phyloP scores from a whole-genome alignment of 441 rosid genomes.

The Pelargonium myrrhifolium region DNA sequence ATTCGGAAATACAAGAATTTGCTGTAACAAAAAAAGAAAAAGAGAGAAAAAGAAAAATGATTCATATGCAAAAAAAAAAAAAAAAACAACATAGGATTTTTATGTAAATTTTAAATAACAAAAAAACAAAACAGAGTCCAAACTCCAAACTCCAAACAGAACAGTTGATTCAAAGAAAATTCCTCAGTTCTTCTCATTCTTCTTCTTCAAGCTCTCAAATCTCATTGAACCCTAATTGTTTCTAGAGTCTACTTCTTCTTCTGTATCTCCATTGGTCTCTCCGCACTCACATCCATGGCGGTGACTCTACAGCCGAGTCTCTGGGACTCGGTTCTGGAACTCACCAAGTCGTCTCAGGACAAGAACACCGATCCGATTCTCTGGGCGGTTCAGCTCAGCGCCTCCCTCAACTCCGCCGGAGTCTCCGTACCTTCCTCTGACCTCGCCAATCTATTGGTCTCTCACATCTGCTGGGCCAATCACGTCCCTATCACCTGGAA shows the following conservation, averaged over 20 bases:
- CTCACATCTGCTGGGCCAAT: conserved; percentile 83
- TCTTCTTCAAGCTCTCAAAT: neutral
- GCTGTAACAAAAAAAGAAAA: too few species aligned
- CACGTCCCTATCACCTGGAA: conserved; percentile 86
- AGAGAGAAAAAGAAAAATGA: too few species aligned
- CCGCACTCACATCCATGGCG: conserved; percentile 27
- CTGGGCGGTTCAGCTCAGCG: conserved; percentile 67
- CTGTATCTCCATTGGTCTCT: neutral
- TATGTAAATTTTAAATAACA: too few species aligned
- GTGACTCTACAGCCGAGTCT: conserved; percentile 27
- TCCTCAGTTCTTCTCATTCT: neutral
- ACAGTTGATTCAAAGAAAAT: too few species aligned
- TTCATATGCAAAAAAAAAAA: too few species aligned
- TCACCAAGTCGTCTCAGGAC: conserved; percentile 58
- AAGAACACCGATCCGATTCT: conserved; percentile 59
- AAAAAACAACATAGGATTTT: too few species aligned
- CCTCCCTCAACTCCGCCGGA: conserved; percentile 50
- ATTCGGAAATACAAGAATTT: too few species aligned
- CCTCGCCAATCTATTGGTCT: conserved; percentile 67
- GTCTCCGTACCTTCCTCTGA: conserved; percentile 61
- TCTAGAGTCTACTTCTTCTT: neutral
- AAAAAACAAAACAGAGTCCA: too few species aligned
- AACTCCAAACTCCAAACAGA: too few species aligned
- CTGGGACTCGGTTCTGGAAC: conserved; percentile 61
- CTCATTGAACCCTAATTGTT: neutral